Percentiles rank a stretch among this genome's conserved stretches.
These are phyloP conservation scores for Halenospora varia DNA, from an alignment of 495 filamentous ascomycete species.

Conservation along the genomic window DNA sequence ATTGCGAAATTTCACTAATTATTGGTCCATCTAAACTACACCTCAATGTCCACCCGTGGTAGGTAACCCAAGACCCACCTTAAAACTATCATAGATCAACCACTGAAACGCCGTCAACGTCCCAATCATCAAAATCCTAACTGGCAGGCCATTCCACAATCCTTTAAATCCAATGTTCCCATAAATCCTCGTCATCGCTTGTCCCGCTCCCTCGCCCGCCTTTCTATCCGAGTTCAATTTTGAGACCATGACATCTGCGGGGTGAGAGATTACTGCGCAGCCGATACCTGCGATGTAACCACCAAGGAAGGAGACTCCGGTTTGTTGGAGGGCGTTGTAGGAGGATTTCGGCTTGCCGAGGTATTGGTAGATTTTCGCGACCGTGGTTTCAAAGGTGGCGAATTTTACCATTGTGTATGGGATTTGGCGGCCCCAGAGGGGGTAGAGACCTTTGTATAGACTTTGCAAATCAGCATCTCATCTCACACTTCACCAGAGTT, in stretches of 20 bases:
- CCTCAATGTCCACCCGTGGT: conserved; percentile 41
- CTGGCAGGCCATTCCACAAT: conserved; percentile 65
- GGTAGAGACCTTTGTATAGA: conserved; percentile 65
- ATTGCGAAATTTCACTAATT: too few relatives aligned
- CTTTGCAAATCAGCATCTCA: conserved; percentile 3
- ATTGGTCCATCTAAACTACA: too few relatives aligned
- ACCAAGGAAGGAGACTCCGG: conserved; percentile 63
- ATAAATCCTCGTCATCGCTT: conserved; percentile 63
- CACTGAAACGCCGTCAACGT: conserved; percentile 70
- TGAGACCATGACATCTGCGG: conserved; percentile 66
- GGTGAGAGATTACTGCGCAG: conserved; percentile 61
- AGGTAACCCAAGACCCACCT: conserved; percentile 65
- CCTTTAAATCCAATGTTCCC: conserved; percentile 68
- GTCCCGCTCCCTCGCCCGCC: conserved; percentile 60
- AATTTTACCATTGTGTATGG: conserved; percentile 78
- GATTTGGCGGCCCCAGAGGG: conserved; percentile 68
- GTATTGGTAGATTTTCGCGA: conserved; percentile 55
- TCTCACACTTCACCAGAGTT: neutral
- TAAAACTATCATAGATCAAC: conserved; percentile 77
- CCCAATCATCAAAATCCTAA: conserved; percentile 63
- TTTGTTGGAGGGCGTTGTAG: conserved; percentile 60
- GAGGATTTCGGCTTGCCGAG: conserved; percentile 63
- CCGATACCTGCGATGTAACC: conserved; percentile 72
- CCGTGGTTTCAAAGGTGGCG: conserved; percentile 68
- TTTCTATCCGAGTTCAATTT: conserved; percentile 27